These are phyloP conservation scores for Babesia gibsoni DNA, from an alignment of 169 alveolate species.

Conservation along the genomic window DNA sequence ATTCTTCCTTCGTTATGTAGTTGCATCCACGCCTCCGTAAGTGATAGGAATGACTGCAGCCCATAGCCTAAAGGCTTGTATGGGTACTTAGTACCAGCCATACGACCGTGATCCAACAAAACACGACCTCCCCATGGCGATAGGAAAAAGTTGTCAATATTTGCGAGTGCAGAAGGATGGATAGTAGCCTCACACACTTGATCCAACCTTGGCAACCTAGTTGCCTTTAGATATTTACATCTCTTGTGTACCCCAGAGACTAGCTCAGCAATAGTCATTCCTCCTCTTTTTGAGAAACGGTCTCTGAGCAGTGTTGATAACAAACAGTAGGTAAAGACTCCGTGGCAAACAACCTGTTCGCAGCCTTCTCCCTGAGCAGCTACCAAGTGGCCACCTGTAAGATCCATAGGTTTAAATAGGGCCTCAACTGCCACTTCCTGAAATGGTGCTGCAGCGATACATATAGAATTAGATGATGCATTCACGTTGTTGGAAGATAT, in stretches of 20 bases:
- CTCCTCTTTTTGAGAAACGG: constrained; percentile 68
- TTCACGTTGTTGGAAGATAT: constrained; percentile 65
- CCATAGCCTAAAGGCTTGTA: constrained; percentile 8
- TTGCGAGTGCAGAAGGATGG: constrained; percentile 79
- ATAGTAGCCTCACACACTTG: constrained; percentile 77
- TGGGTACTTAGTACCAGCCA: not conserved
- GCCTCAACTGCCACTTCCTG: constrained; percentile 81
- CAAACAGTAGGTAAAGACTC: constrained; percentile 83
- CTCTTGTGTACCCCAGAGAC: constrained; percentile 70
- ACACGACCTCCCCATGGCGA: constrained; percentile 64
- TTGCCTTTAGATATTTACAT: constrained; percentile 67
- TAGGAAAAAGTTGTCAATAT: constrained; percentile 70
- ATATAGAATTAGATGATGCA: constrained; percentile 48
- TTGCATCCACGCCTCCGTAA: constrained; percentile 76
- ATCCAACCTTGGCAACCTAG: constrained; percentile 71
- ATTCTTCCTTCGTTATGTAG: constrained; percentile 61
- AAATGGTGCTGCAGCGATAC: constrained; percentile 83
- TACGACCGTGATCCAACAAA: not conserved
- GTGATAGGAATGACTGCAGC: constrained; percentile 60
- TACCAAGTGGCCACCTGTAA: constrained; percentile 30
- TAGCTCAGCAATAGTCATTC: constrained; percentile 66
- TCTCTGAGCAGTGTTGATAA: constrained; percentile 70
- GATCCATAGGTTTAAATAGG: constrained; percentile 65
- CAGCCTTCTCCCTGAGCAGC: constrained; percentile 44
- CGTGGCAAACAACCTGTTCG: constrained; percentile 73